Evolutionary conservation across 768 basidiomycete species (phyloP).

Genomic region (Termitomyces sp.): DNA sequence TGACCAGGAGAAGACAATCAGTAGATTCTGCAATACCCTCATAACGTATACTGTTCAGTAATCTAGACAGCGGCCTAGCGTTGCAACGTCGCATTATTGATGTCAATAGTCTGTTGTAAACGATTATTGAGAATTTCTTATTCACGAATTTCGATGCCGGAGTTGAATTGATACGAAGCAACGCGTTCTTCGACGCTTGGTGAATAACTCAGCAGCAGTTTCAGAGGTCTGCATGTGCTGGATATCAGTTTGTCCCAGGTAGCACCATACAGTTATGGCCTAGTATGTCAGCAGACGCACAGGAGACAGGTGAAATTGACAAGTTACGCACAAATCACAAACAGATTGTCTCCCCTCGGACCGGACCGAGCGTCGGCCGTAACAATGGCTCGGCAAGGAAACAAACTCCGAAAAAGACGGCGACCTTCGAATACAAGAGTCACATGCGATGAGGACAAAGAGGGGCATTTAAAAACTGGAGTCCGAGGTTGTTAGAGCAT

Average conservation of each 20-base stretch:
- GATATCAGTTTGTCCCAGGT: slow-evolving; percentile 28
- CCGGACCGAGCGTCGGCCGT: slow-evolving; percentile 75
- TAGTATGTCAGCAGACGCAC: slow-evolving; percentile 5
- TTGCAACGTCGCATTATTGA: slow-evolving; percentile 9
- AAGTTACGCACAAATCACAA: slow-evolving; percentile 49
- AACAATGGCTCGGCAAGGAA: slow-evolving; percentile 76
- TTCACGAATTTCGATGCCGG: neutral
- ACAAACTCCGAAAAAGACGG: slow-evolving; percentile 57
- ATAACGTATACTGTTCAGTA: neutral
- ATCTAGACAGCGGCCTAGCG: neutral
- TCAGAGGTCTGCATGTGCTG: slow-evolving; percentile 20
- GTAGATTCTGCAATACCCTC: slow-evolving; percentile 2
- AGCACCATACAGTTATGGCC: slow-evolving; percentile 27
- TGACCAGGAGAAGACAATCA: neutral
- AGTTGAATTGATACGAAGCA: neutral
- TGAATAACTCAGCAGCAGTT: slow-evolving; percentile 12
- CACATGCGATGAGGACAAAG: slow-evolving; percentile 55
- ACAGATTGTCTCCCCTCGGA: slow-evolving; percentile 63
- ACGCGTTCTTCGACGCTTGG: slow-evolving; percentile 6
- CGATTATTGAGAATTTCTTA: slow-evolving; percentile 10
- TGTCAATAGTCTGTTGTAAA: slow-evolving; percentile 13
- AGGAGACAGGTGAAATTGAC: neutral
- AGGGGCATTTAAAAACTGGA: slow-evolving; percentile 77
- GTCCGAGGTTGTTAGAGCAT: slow-evolving; percentile 67
- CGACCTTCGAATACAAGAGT: slow-evolving; percentile 66